Evolutionary conservation across 345 rosid genomes (phyloP).

Genomic region (Nasturtium officinale): DNA sequence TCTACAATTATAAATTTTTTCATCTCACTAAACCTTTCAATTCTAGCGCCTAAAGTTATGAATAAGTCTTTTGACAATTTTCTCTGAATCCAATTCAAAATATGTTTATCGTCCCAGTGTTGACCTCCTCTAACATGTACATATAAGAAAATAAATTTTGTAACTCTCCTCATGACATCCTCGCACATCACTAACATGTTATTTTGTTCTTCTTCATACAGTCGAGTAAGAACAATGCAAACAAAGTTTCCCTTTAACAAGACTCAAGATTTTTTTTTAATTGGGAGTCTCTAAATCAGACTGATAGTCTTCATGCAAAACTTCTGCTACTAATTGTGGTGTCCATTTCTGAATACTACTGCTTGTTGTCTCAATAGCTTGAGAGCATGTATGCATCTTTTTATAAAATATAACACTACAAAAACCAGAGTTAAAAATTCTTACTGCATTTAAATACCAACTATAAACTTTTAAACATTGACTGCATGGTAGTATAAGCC

Average conservation of each 20-base stretch:
- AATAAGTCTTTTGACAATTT: too few species aligned
- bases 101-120: too few species aligned
- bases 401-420: neutral
- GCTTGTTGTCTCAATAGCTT: neutral
- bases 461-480: too few species aligned
- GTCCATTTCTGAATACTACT: neutral
- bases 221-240: neutral
- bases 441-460: too few species aligned
- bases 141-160: too few species aligned
- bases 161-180: too few species aligned
- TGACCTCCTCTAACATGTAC: too few species aligned
- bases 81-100: too few species aligned
- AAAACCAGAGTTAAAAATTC: neutral
- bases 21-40: neutral
- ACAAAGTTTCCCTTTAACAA: neutral
- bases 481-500: too few species aligned
- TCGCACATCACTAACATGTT: neutral
- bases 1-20: conserved; percentile 1
- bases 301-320: neutral
- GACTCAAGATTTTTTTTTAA: neutral
- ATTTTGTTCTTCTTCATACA: neutral
- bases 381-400: neutral
- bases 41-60: too few species aligned
- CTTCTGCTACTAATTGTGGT: neutral
- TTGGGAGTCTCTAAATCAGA: neutral